Evolutionary conservation across 306 rosid genomes (phyloP).

Genomic region (Trifolium repens): DNA sequence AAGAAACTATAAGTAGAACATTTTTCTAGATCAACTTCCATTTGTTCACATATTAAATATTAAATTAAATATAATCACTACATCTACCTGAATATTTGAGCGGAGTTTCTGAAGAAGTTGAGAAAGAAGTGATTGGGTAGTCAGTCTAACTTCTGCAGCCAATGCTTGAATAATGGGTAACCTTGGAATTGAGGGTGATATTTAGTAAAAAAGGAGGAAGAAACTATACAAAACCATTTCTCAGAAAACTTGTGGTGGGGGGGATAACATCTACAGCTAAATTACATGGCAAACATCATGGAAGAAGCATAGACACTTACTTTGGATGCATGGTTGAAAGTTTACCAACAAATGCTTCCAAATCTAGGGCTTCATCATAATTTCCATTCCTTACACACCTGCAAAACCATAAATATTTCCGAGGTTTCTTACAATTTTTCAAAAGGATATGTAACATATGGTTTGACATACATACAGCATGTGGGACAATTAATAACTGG

Average conservation of each 20-base stretch:
- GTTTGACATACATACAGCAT: constrained; percentile 1
- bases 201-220: constrained; percentile 9
- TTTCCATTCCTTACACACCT: constrained; percentile 98
- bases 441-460: constrained; percentile 7
- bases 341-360: constrained; percentile 92
- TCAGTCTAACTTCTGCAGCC: constrained; percentile 88
- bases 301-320: constrained; percentile 51
- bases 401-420: constrained; percentile 41
- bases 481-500: constrained; percentile 1
- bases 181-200: constrained; percentile 45
- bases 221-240: constrained; percentile 32
- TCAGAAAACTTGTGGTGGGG: constrained; percentile 14
- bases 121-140: constrained; percentile 93
- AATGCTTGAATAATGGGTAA: constrained; percentile 84
- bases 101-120: constrained; percentile 99
- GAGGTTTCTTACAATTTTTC: constrained; percentile 32
- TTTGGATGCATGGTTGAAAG: constrained; percentile 97
- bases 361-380: constrained; percentile 94
- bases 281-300: constrained; percentile 23
- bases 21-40: constrained; percentile 19
- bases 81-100: constrained; percentile 90
- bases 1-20: constrained; percentile 33
- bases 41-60: constrained; percentile 4
- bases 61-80: constrained; percentile 20
- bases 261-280: constrained; percentile 17